Conservation (phyloP, 352 stramenopile species). For the Vaucheria bursata region DNA sequence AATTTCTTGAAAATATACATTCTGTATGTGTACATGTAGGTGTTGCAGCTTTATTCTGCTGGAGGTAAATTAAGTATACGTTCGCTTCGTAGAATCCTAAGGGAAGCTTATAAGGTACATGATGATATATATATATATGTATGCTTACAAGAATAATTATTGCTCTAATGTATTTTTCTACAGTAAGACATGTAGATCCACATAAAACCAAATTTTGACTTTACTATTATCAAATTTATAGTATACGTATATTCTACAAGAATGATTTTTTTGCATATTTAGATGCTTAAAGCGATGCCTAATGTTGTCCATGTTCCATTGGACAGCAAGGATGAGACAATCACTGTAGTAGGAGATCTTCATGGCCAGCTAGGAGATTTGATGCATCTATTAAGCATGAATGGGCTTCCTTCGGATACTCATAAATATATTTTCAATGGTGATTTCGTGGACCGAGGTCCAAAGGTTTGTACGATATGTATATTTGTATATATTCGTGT, state of each 20-base stretch:
- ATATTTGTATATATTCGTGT: too few relatives aligned
- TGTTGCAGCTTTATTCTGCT: constrained; percentile 29
- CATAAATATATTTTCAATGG: constrained; percentile 73
- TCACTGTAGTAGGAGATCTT: constrained; percentile 65
- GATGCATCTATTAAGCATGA: constrained; percentile 80
- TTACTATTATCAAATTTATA: too few relatives aligned
- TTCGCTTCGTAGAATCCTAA: constrained; percentile 28
- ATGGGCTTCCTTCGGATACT: constrained; percentile 66
- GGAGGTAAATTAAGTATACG: constrained; percentile 33
- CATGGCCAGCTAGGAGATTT: constrained; percentile 84
- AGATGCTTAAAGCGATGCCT: constrained; percentile 27
- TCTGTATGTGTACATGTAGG: too few relatives aligned
- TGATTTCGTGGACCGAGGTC: constrained; percentile 41
- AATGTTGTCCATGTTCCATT: constrained; percentile 39
- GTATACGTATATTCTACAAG: too few relatives aligned
- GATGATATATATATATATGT: too few relatives aligned
- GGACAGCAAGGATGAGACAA: constrained; percentile 11
- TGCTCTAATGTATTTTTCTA: too few relatives aligned
- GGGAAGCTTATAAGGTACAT: constrained; percentile 38
- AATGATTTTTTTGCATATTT: too few relatives aligned
- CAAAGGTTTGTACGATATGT: constrained; percentile 28
- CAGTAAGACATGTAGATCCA: too few relatives aligned
- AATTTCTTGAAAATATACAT: too few relatives aligned
- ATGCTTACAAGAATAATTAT: too few relatives aligned
- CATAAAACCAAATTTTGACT: too few relatives aligned